Percentiles rank a stretch among this genome's conserved stretches.
phyloP scores from a whole-genome alignment of 257 asterid genomes.

The Forsythia viridissima region DNA sequence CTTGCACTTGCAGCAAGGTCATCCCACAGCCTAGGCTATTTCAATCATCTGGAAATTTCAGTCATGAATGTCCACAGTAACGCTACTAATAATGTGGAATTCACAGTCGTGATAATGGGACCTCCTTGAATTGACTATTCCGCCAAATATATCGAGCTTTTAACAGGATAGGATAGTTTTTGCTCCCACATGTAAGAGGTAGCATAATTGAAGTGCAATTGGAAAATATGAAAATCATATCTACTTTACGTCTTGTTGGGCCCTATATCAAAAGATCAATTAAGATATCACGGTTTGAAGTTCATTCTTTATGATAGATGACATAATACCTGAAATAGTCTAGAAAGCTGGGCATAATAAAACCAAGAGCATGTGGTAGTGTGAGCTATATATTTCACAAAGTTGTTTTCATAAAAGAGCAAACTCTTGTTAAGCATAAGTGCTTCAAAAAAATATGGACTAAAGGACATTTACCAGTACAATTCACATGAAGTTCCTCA shows the following conservation, averaged over 20 bases:
- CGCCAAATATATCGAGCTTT: not conserved
- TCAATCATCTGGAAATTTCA: not conserved
- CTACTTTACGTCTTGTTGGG: not conserved
- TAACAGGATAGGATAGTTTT: not conserved
- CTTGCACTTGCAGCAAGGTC: not conserved
- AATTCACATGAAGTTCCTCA: conserved; percentile 70
- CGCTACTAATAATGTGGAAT: conserved; percentile 7
- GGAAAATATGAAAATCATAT: conserved; percentile 3
- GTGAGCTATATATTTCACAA: conserved; percentile 14
- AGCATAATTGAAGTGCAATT: conserved; percentile 15
- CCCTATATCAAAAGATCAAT: conserved; percentile 15
- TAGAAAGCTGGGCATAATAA: conserved; percentile 5
- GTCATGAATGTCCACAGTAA: conserved; percentile 18
- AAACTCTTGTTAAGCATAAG: conserved; percentile 14
- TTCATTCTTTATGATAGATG: not conserved
- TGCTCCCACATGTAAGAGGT: conserved; percentile 14
- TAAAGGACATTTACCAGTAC: conserved; percentile 38
- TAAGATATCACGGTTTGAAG: conserved; percentile 3
- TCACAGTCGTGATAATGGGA: not conserved
- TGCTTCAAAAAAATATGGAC: conserved; percentile 27
- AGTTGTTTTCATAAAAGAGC: conserved; percentile 17
- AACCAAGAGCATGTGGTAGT: conserved; percentile 15
- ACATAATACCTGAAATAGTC: not conserved
- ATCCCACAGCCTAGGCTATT: not conserved
- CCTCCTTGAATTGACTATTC: not conserved